These are phyloP conservation scores for Tinospora cordifolia DNA, from an alignment of 164 flowering plant species.

Conservation along the genomic window DNA sequence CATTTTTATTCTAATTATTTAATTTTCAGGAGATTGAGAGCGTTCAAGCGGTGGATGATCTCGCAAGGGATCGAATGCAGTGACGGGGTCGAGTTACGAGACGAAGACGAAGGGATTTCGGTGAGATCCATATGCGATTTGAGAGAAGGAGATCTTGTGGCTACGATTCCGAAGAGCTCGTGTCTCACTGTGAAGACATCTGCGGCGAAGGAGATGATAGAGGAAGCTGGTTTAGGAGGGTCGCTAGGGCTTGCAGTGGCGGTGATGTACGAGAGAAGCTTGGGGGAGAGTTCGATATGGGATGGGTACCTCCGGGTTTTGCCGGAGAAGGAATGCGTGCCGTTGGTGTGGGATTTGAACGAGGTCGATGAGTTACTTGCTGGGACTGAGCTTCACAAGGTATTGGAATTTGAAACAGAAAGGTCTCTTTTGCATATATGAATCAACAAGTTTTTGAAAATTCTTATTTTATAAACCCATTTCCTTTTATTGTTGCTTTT, in stretches of 20 bases:
- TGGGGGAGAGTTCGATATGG: constrained; percentile 68
- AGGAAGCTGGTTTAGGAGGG: constrained; percentile 54
- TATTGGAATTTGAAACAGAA: constrained; percentile 14
- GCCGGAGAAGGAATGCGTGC: constrained; percentile 58
- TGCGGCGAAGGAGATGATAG: constrained; percentile 46
- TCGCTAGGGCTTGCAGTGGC: constrained; percentile 61
- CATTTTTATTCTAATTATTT: not conserved
- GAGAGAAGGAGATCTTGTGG: constrained; percentile 64
- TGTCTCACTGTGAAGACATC: constrained; percentile 69
- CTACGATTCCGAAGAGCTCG: constrained; percentile 64
- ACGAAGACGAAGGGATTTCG: constrained; percentile 35
- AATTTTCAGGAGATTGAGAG: constrained; percentile 52
- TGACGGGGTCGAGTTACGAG: constrained; percentile 43
- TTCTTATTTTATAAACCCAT: not conserved
- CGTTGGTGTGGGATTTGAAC: constrained; percentile 60
- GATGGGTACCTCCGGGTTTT: constrained; percentile 64
- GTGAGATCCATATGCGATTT: constrained; percentile 50
- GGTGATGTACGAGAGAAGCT: constrained; percentile 76
- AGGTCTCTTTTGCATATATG: not conserved
- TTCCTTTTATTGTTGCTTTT: not conserved
- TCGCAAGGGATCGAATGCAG: constrained; percentile 52
- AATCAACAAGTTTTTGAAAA: not conserved
- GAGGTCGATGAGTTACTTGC: constrained; percentile 54
- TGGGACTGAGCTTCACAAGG: constrained; percentile 94
- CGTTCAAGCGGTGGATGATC: constrained; percentile 85